These are phyloP conservation scores for Mrakiaceae sp. DNA, from an alignment of 1,284 basidiomycete species.

Conservation along the genomic window DNA sequence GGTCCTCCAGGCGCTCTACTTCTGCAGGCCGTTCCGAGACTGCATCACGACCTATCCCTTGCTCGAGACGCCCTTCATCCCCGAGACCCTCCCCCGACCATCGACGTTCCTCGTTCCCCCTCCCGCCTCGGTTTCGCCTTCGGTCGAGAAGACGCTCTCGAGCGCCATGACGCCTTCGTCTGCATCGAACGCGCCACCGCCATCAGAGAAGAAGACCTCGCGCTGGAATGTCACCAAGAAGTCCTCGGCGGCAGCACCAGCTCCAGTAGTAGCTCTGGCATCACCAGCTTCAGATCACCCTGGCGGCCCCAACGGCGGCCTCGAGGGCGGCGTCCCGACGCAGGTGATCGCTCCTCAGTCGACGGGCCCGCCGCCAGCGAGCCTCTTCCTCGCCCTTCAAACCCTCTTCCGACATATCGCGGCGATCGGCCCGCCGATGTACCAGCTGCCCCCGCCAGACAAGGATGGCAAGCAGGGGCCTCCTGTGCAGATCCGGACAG, in stretches of 20 bases:
- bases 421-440: constrained; percentile 9
- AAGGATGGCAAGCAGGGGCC: constrained; percentile 22
- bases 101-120: constrained; percentile 5
- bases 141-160: too few relatives aligned
- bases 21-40: constrained; percentile 67
- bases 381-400: constrained; percentile 77
- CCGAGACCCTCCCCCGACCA: constrained; percentile 1
- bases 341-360: neutral
- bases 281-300: too few relatives aligned
- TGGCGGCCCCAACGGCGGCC: too few relatives aligned
- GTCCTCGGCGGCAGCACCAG: too few relatives aligned
- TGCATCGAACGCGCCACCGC: constrained; percentile 4
- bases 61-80: constrained; percentile 26
- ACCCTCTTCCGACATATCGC: constrained; percentile 80
- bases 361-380: constrained; percentile 46
- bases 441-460: constrained; percentile 6
- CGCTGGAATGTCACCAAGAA: constrained; percentile 3
- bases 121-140: neutral
- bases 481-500: constrained; percentile 46
- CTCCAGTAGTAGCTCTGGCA: too few relatives aligned
- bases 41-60: constrained; percentile 51
- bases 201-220: neutral
- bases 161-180: neutral
- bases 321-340: too few relatives aligned
- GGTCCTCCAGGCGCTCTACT: constrained; percentile 89